phyloP scores from a whole-genome alignment of 2,329 filamentous ascomycete genomes.

The Fusarium concolor region DNA sequence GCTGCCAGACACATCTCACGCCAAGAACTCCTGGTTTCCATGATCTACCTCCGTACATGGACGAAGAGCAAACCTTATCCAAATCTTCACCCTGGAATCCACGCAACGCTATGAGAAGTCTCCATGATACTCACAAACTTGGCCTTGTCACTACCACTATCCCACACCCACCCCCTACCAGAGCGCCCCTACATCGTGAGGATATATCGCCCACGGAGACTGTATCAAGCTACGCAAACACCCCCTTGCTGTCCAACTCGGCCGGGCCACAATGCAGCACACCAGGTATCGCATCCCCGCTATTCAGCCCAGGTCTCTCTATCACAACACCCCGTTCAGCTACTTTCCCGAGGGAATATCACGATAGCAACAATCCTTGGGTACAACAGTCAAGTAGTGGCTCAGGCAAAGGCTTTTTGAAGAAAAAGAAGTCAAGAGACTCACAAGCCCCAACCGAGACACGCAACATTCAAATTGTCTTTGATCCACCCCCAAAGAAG shows the following conservation, averaged over 20 bases:
- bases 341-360: conserved; percentile 20
- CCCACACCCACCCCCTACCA: conserved; percentile 35
- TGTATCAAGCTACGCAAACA: conserved; percentile 50
- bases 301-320: conserved; percentile 41
- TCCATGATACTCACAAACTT: conserved; percentile 21
- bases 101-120: conserved; percentile 3
- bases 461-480: conserved; percentile 53
- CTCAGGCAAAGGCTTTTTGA: conserved; percentile 27
- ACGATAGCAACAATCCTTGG: conserved; percentile 35
- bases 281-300: conserved; percentile 30
- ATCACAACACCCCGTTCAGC: conserved; percentile 36
- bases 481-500: conserved; percentile 54
- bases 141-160: conserved; percentile 36
- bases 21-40: conserved; percentile 39
- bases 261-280: conserved; percentile 49
- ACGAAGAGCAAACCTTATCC: conserved; percentile 36
- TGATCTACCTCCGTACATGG: conserved; percentile 24
- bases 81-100: conserved; percentile 28
- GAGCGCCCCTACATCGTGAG: conserved; percentile 34
- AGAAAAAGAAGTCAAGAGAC: conserved; percentile 39
- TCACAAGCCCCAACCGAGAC: conserved; percentile 52
- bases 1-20: conserved; percentile 58
- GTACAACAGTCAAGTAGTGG: conserved; percentile 22
- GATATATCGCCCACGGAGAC: conserved; percentile 49
- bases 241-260: conserved; percentile 50